These are phyloP conservation scores for Beta macrorhiza DNA, from an alignment of 179 eudicot species.

Conservation along the genomic window DNA sequence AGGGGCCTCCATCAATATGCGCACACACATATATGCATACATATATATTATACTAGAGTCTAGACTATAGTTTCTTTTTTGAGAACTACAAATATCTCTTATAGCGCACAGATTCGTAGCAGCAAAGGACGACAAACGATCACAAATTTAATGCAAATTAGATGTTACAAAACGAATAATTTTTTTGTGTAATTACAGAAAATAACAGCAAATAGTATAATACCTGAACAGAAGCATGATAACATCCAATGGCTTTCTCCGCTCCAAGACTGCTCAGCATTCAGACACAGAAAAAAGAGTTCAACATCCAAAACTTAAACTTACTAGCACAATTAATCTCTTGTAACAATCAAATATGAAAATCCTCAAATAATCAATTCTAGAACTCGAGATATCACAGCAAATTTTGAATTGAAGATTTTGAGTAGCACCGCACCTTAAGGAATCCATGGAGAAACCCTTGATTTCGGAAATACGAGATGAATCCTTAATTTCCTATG, in stretches of 20 bases:
- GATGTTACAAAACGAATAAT: not conserved
- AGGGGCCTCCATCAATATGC: no score
- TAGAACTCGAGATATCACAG: not conserved
- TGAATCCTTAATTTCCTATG: slow-evolving; percentile 44
- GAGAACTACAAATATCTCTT: not conserved
- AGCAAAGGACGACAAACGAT: not conserved
- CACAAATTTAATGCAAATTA: not conserved
- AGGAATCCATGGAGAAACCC: slow-evolving; percentile 38
- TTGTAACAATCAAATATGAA: not conserved
- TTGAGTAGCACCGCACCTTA: slow-evolving; percentile 25
- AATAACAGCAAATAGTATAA: not conserved
- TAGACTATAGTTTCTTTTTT: no score
- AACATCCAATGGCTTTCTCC: slow-evolving; percentile 74
- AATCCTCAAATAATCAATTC: not conserved
- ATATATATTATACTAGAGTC: not conserved
- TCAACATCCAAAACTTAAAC: not conserved
- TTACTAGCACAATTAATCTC: not conserved
- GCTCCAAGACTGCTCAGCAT: slow-evolving; percentile 43
- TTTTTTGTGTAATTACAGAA: not conserved
- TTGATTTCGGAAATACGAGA: slow-evolving; percentile 40
- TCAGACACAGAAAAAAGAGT: not conserved
- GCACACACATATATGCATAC: not conserved
- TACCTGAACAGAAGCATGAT: slow-evolving; percentile 87
- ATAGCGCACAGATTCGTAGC: not conserved
- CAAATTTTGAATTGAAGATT: not conserved